phyloP scores from a whole-genome alignment of 345 rosid genomes.

The Cardamine resedifolia region DNA sequence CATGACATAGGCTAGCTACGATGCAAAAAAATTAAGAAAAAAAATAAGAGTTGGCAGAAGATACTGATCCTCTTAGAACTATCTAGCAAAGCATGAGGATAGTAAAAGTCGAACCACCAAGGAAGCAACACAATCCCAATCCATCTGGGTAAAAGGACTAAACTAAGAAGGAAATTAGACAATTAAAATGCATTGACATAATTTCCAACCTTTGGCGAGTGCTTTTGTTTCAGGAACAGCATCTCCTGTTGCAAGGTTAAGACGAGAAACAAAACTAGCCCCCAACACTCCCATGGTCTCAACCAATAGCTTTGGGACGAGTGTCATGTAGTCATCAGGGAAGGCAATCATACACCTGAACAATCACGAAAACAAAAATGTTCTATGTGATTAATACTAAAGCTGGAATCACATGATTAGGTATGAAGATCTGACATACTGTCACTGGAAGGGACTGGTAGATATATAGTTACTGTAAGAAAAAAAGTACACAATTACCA shows the following conservation, averaged over 20 bases:
- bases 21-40: neutral
- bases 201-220: constrained; percentile 71
- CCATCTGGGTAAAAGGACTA: constrained; percentile 10
- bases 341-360: constrained; percentile 93
- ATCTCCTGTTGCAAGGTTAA: constrained; percentile 86
- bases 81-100: constrained; percentile 10
- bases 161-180: neutral
- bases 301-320: constrained; percentile 75
- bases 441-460: neutral
- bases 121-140: neutral
- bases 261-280: constrained; percentile 70
- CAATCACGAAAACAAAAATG: constrained; percentile 14
- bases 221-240: constrained; percentile 93
- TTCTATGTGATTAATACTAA: neutral
- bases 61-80: constrained; percentile 1
- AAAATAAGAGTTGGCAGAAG: neutral
- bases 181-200: constrained; percentile 5
- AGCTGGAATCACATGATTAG: constrained; percentile 10
- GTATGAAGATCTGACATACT: constrained; percentile 9
- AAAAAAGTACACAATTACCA: constrained; percentile 52
- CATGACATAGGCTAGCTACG: neutral
- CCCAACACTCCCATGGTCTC: constrained; percentile 86
- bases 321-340: constrained; percentile 81
- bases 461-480: neutral
- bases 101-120: constrained; percentile 6